Evolutionary conservation across 1,284 basidiomycete species (phyloP).

Genomic region (Boletus nobilissimus): DNA sequence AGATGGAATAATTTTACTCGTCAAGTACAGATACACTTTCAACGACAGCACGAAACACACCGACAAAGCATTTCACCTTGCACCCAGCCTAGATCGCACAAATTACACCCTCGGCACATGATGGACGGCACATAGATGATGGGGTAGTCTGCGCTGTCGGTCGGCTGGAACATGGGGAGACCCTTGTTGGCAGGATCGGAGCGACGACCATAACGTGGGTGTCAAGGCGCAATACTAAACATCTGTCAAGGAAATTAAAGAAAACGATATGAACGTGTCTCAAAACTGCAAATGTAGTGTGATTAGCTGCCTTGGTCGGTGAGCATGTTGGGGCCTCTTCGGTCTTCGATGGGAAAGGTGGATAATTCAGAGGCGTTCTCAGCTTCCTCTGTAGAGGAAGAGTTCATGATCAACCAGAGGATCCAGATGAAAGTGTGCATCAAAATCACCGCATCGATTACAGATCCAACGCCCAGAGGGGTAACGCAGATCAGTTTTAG

Average conservation of each 20-base stretch:
- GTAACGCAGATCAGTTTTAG: too few species aligned
- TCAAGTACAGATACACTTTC: too few species aligned
- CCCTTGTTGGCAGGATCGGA: conserved; percentile 95
- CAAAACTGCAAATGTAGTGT: conserved; percentile 88
- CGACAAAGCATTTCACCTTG: too few species aligned
- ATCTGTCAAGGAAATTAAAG: not conserved
- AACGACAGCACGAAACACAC: too few species aligned
- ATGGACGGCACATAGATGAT: too few species aligned
- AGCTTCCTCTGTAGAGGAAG: conserved; percentile 81
- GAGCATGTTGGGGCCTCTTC: conserved; percentile 61
- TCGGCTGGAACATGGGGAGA: too few species aligned
- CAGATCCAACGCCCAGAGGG: not conserved
- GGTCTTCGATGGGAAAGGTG: conserved; percentile 58
- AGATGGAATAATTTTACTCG: too few species aligned
- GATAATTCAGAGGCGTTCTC: conserved; percentile 93
- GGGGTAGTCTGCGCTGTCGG: too few species aligned
- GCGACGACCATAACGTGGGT: conserved; percentile 67
- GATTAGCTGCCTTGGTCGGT: conserved; percentile 69
- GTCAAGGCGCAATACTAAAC: conserved; percentile 9
- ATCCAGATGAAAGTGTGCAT: not conserved
- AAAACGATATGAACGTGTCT: conserved; percentile 77
- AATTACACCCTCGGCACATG: too few species aligned
- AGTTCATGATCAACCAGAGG: not conserved
- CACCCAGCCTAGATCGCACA: too few species aligned
- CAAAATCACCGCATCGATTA: not conserved